phyloP scores from a whole-genome alignment of 2,329 filamentous ascomycete genomes.

The Aspergillus fijiensis region DNA sequence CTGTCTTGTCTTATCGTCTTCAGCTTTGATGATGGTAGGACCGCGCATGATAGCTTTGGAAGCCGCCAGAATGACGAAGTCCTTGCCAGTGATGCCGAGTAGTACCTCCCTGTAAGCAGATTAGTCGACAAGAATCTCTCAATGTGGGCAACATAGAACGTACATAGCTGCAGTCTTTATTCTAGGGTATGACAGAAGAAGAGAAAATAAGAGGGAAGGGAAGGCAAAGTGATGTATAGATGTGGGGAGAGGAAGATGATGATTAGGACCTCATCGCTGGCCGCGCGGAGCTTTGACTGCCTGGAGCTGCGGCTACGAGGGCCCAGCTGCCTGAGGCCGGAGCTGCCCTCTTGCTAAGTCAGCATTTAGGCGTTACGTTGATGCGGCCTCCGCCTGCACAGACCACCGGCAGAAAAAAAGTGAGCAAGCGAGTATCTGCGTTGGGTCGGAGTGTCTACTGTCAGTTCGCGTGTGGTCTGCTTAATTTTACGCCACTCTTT shows the following conservation, averaged over 20 bases:
- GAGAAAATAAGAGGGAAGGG: conserved; percentile 18
- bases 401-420: conserved; percentile 40
- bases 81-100: conserved; percentile 96
- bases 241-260: conserved; percentile 22
- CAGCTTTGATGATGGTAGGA: conserved; percentile 89
- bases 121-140: conserved; percentile 18
- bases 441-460: background rate
- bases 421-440: conserved; percentile 17
- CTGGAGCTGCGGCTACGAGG: conserved; percentile 33
- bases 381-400: conserved; percentile 28
- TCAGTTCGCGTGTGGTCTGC: background rate
- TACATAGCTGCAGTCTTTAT: conserved; percentile 28
- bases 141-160: conserved; percentile 14
- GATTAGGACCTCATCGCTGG: conserved; percentile 26
- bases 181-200: background rate
- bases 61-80: conserved; percentile 96
- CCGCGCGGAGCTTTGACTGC: conserved; percentile 45
- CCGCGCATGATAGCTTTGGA: conserved; percentile 99
- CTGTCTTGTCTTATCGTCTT: conserved; percentile 91
- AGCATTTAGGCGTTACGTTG: conserved; percentile 35
- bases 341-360: conserved; percentile 35
- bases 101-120: conserved; percentile 77
- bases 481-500: background rate
- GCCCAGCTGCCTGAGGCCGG: conserved; percentile 25
- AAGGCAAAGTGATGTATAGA: conserved; percentile 21